Base-by-base conservation (phyloP, 768 basidiomycete species). In the Hygrocybe punicea region DNA sequence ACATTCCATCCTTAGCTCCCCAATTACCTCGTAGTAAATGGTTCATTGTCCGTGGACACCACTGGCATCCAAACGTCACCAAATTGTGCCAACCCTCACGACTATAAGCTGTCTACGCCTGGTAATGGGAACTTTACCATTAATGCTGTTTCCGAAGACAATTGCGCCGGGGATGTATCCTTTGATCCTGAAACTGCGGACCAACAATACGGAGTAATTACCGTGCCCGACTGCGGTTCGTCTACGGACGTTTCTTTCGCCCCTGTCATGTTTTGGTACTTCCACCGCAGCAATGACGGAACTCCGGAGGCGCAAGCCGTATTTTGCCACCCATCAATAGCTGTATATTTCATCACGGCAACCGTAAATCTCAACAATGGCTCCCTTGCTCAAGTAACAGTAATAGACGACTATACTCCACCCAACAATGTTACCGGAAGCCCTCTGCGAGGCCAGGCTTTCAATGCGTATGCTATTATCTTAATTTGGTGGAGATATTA, bases 211-310 rank as follows among this genome's bases (percentile, higher is more conserved):
- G 80, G 78, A 44, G 84, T 82, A 3, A 50, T 69, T 17, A 60
- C 65, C 17, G 74, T 76, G 1, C 60, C 74, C 74, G 53, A 71
- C 51, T 69, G 72, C 62, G 67, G 73, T 57, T 57, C 62, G 49
- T 34, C 57, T 60, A 42, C 66, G 4, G 62, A 70, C 34, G 56
- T 76, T 29, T 61, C 72, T 36, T 69, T 78, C 29, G 78, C 75
- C 35, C 84, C 86, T 7, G 83, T 87, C 42, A 78, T 87, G 71
- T 89, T 87, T 62, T 89, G 77, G 76, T 78, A 66, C 65, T 86
- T 76, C 65, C 73, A 80, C 53, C 60, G 59, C 33, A 50, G 60
- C 16, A 65, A 73, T 44, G 62, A 65, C 48, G 62, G 67, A 16
- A 70, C 59, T 21, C 66, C 71, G 11, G 72, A 82, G 57, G 80